Evolutionary conservation across 2,329 filamentous ascomycete species (phyloP), one percentile per base, ranked within the genome.

Genomic region (Pestalotiopsis fici): DNA sequence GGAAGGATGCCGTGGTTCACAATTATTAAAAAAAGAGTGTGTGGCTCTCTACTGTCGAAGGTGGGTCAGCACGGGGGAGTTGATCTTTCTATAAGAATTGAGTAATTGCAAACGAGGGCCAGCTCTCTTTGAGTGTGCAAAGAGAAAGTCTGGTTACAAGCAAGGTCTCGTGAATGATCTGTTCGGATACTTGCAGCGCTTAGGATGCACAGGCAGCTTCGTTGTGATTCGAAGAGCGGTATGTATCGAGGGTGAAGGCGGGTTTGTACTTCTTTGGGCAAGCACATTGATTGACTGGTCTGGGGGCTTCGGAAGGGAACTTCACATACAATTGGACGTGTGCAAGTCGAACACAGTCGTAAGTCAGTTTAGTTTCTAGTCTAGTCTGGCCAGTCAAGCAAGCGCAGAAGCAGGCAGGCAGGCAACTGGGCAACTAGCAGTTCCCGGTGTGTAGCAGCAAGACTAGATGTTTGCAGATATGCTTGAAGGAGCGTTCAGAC

Each of bases 401-500:
- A 35, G 31, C 31, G 31, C n/a, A 35, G 31, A 11, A 6, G 6
- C 31, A 35, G 18, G n/a, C 18, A 50, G 43, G 43, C 21, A 21
- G 43, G 18, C 43, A 69, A 70, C 69, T 71, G 70, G 71, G 71
- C 69, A 68, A 71, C 69, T 72, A 69, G 69, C 65, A 69, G 67
- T 23, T 21, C 43, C 66, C 67, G 66, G 71, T 69, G 70, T 69
- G 60, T 68, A 66, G 31, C 70, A 66, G 68, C 55, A 69, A 72
- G 68, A 70, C 70, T 73, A 69, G 71, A 74, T 74, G 72, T 73
- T 73, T 76, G 74, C 72, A 75, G 71, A 68, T 69, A 72, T 69
- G 66, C 69, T 71, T 71, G 68, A 72, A 75, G 71, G 74, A 74
- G 69, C 65, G 71, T 71, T 68, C 70, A 67, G 69, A 73, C 69